A percentile compares a stretch with the other conserved stretches of the same genome.
phyloP scores from a whole-genome alignment of 345 rosid genomes.

The Gossypium stocksii region DNA sequence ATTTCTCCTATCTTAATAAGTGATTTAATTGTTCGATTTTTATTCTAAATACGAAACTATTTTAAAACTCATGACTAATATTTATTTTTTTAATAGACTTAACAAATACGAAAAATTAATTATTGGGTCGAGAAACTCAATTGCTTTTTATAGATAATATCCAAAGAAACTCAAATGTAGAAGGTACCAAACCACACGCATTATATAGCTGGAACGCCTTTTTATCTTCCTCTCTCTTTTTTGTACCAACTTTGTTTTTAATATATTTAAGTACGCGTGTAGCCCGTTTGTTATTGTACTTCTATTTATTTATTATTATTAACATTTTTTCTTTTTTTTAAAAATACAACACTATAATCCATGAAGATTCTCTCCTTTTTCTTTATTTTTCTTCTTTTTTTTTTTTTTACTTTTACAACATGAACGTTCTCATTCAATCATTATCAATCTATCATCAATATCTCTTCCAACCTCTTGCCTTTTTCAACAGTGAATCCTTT shows the following conservation, averaged over 20 bases:
- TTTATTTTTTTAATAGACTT: rapidly evolving
- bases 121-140: rapidly evolving
- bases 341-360: background rate
- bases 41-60: rapidly evolving
- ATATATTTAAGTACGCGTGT: background rate
- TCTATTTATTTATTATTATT: background rate
- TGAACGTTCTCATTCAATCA: background rate
- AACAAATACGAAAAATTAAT: no score
- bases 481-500: no score
- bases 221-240: background rate
- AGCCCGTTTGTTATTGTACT: background rate
- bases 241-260: no score
- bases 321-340: background rate
- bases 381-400: background rate
- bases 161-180: background rate
- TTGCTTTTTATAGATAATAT: no score
- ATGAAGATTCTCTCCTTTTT: background rate
- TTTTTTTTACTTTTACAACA: background rate
- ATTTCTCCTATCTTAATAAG: no score
- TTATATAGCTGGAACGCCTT: background rate
- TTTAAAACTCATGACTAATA: rapidly evolving
- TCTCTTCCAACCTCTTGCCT: no score
- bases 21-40: no score
- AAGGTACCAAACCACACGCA: background rate
- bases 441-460: no score